phyloP scores from a whole-genome alignment of 2,329 filamentous ascomycete genomes.

The Verticillium nonalfalfae region DNA sequence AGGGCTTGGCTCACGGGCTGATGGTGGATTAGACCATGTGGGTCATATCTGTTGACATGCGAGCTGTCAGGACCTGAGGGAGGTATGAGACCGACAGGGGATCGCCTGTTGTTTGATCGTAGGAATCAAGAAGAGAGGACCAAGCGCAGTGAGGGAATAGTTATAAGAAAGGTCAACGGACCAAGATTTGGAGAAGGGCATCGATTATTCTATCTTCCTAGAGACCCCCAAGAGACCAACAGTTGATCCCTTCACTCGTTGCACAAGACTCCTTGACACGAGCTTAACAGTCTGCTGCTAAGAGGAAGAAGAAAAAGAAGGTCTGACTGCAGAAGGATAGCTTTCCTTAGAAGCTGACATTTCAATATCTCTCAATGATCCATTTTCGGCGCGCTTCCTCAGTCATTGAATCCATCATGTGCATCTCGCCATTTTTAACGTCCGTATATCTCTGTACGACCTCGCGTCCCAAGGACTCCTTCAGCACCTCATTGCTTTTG shows the following conservation, averaged over 20 bases:
- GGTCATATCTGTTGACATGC: not conserved
- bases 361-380: conserved; percentile 60
- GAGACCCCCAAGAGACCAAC: too few relatives aligned
- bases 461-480: conserved; percentile 35
- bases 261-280: too few relatives aligned
- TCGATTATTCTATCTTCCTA: too few relatives aligned
- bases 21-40: not conserved
- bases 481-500: conserved; percentile 37
- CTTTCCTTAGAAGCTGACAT: conserved; percentile 29
- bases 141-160: too few relatives aligned
- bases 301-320: not conserved
- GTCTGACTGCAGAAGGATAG: not conserved
- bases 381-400: conserved; percentile 44
- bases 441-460: conserved; percentile 51
- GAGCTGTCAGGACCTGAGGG: too few relatives aligned
- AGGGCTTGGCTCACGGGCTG: not conserved
- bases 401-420: conserved; percentile 41
- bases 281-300: not conserved
- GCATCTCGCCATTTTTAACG: conserved; percentile 54
- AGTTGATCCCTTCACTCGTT: too few relatives aligned
- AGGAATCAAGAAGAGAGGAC: too few relatives aligned
- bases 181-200: too few relatives aligned
- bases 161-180: too few relatives aligned
- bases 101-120: too few relatives aligned
- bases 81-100: too few relatives aligned